These are phyloP conservation scores for Shiraia bambusicola DNA, from an alignment of 2,329 filamentous ascomycete species.

Conservation along the genomic window DNA sequence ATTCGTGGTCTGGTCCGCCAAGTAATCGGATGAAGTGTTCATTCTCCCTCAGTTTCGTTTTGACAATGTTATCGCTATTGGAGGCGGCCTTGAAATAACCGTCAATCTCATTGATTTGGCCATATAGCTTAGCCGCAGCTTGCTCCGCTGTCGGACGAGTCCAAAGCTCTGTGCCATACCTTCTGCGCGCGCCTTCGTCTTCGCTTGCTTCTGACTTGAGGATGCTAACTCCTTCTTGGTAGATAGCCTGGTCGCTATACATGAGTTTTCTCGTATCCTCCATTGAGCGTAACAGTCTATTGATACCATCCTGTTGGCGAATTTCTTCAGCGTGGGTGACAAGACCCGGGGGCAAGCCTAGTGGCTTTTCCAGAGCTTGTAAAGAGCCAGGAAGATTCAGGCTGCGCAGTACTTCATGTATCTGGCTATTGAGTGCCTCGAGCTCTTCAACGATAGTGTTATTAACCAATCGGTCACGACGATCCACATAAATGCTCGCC, in stretches of 20 bases:
- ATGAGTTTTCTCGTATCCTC: constrained; percentile 91
- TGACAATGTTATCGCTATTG: constrained; percentile 68
- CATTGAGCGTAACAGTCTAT: constrained; percentile 74
- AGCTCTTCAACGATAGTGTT: constrained; percentile 83
- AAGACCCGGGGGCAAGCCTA: constrained; percentile 82
- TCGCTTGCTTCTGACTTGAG: constrained; percentile 80
- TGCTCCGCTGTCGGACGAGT: constrained; percentile 65
- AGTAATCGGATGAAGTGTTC: constrained; percentile 75
- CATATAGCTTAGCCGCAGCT: constrained; percentile 73
- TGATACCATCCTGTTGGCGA: constrained; percentile 82
- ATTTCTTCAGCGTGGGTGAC: constrained; percentile 93
- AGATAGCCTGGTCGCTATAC: constrained; percentile 72
- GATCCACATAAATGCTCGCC: constrained; percentile 91
- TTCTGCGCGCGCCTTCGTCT: constrained; percentile 72
- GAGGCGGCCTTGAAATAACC: constrained; percentile 78
- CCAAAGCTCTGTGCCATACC: constrained; percentile 89
- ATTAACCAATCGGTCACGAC: constrained; percentile 86
- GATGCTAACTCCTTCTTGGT: constrained; percentile 78
- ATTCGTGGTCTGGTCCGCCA: constrained; percentile 73
- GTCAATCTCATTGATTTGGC: constrained; percentile 74
- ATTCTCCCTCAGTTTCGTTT: constrained; percentile 75
- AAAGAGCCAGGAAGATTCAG: constrained; percentile 88
- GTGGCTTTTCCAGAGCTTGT: constrained; percentile 90
- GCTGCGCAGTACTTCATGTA: constrained; percentile 77
- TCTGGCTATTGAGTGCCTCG: constrained; percentile 74